Evolutionary conservation across 495 filamentous ascomycete species (phyloP), one percentile per base, ranked within the genome.

Genomic region (Penicillium riverlandense): DNA sequence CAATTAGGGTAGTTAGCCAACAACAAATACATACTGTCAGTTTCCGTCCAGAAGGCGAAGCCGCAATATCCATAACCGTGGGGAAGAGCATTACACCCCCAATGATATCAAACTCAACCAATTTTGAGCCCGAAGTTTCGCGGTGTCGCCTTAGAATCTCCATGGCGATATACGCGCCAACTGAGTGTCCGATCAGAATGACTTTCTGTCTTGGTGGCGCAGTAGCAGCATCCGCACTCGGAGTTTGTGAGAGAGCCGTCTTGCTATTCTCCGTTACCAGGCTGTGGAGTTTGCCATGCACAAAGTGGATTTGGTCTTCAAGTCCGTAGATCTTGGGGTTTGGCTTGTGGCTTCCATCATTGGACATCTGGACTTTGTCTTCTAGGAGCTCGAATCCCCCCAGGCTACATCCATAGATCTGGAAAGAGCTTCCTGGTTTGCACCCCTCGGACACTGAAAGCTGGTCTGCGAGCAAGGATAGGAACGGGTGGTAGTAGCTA

Each of bases 121-220:
- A 30, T 22, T 22, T 22, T 4, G 22, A 22, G 4, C 22, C 22
- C 4, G 22, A 3, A 12, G 40, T 44, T 40, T 69, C 57, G 9
- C 65, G 56, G 35, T 80, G 73, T 12, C 76, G 68, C 31, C 79
- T 65, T 27, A 88, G 69, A 7, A 87, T 58, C 63, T 92, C 87
- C 50, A 90, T 72, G n/a, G 78, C 61, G 8, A 95, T 83, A 57
- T 86, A 94, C 0, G 78, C 65, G 15, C 88, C 88, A 2, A 95
- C 85, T 0, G 87, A 91, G 58, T 95, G 88, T 1, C 86, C 88
- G 27, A 94, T 79, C 6, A 97, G 69, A 15, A 95, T 75, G 2
- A 95, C 75, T 33, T 76, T 75, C 32, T 55, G 58, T 44, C 28
- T 64, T 2, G 13, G 13, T 15, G 29, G 34, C 14, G 32, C 11